Base-by-base conservation (phyloP, 345 rosid species). In the Citrus maxima region DNA sequence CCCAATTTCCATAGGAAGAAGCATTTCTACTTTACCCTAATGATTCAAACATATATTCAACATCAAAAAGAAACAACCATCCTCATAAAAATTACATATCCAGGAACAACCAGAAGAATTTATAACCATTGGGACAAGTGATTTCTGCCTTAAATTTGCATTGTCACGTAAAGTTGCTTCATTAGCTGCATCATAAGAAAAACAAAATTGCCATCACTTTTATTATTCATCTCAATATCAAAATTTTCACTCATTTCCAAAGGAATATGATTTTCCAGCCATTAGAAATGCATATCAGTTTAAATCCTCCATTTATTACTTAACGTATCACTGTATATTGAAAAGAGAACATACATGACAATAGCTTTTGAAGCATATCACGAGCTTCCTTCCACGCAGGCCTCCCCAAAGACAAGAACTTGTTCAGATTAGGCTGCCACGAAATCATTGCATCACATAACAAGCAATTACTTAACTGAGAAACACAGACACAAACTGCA, bases 351-450 rank as follows among this genome's bases (percentile, higher is more conserved):
- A 72, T 89, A 92, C 99, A 85, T 77, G 98, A 93, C 69, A 96
- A 72, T 38, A 96, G 81, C 82, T 84, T 92, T 75, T 94, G 99
- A 83, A 94, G 89, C 10, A 92, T 90, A 37, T 89, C 79, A 2
- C 99, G 99, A 67, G 99, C 99, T 85, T 96, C 98, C 82, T 88
- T 91, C 99, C 99, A 96, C 0, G 98, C 98, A 65, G 98, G 97
- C 61, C 93, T 83, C 32, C 99, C 98, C 94, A 93, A 34, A 4
- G 94, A 92, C 86, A 96, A 74, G 75, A 95, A 87, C 79, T 88
- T 92, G 81, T 92, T 94, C 85, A 94, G 84, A 81, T 87, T 89
- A 56, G 90, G 91, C 98, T 94, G 92, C 74, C 79, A 88, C 65
- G 73, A 89, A 77, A 78, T 77, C 82, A 80, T 38, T 51, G 74